A percentile compares a stretch with the other conserved stretches of the same genome.
These are phyloP conservation scores for Neoboletus subvelutipes DNA, from an alignment of 768 basidiomycete genomes.

Conservation along the genomic window DNA sequence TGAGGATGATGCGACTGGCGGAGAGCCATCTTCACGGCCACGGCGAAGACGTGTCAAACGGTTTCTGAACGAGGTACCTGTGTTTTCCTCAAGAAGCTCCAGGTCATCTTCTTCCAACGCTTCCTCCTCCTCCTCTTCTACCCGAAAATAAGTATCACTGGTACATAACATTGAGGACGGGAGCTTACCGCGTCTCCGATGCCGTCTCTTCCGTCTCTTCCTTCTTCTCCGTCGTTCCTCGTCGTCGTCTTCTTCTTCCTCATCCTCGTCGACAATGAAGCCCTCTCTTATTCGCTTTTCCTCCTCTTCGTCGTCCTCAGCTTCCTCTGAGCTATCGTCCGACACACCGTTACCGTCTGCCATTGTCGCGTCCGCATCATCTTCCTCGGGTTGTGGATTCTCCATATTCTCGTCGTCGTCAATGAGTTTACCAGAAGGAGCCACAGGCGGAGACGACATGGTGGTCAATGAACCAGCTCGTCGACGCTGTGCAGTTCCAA, in stretches of 20 bases:
- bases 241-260: constrained; percentile 83
- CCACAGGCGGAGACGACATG: constrained; percentile 57
- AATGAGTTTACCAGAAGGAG: constrained; percentile 32
- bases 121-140: constrained; percentile 59
- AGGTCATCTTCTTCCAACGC: constrained; percentile 84
- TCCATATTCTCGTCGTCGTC: constrained; percentile 65
- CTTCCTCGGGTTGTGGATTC: constrained; percentile 47
- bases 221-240: constrained; percentile 54
- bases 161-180: constrained; percentile 7
- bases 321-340: constrained; percentile 88
- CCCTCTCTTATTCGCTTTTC: constrained; percentile 76
- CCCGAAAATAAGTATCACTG: constrained; percentile 10
- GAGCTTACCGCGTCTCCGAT: constrained; percentile 50
- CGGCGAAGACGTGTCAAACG: constrained; percentile 75
- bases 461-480: constrained; percentile 28
- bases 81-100: constrained; percentile 82
- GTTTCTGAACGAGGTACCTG: constrained; percentile 74
- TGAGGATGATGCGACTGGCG: constrained; percentile 59
- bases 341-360: constrained; percentile 47
- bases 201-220: constrained; percentile 67
- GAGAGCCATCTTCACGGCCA: constrained; percentile 69
- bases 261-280: constrained; percentile 91
- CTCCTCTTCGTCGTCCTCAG: constrained; percentile 90
- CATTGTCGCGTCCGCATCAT: constrained; percentile 53
- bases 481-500: constrained; percentile 2